These are phyloP conservation scores for Amaranthus cruentus DNA, from an alignment of 148 eudicot species.

Conservation along the genomic window DNA sequence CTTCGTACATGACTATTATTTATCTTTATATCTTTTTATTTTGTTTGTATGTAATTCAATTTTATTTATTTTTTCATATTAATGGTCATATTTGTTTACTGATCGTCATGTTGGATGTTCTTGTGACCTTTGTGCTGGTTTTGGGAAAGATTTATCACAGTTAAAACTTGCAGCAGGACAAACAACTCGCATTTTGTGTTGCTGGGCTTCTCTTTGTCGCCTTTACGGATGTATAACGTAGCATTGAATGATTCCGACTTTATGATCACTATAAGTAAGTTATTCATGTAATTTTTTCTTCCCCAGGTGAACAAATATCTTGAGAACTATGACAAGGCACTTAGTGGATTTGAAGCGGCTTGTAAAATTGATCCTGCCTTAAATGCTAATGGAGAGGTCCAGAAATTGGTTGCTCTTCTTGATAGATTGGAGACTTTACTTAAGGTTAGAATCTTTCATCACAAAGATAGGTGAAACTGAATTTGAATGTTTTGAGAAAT, in stretches of 20 bases:
- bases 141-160: not conserved
- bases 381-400: conserved; percentile 63
- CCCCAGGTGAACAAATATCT: conserved; percentile 75
- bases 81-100: too few relatives aligned
- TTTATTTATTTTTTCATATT: too few relatives aligned
- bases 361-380: conserved; percentile 86
- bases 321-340: conserved; percentile 93
- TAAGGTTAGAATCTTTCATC: conserved; percentile 43
- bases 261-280: not conserved
- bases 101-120: too few relatives aligned
- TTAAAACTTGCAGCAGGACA: not conserved
- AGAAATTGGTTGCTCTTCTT: conserved; percentile 66
- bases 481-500: not conserved
- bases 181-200: not conserved
- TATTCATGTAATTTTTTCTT: not conserved
- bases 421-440: conserved; percentile 60
- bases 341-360: conserved; percentile 91
- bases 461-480: not conserved
- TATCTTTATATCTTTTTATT: too few relatives aligned
- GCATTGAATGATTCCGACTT: not conserved
- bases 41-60: too few relatives aligned
- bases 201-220: not conserved
- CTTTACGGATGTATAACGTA: not conserved
- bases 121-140: not conserved
- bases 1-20: too few relatives aligned